Conservation (phyloP, 192 early-diverging fungal genomes). For the Linnemannia elongata region DNA sequence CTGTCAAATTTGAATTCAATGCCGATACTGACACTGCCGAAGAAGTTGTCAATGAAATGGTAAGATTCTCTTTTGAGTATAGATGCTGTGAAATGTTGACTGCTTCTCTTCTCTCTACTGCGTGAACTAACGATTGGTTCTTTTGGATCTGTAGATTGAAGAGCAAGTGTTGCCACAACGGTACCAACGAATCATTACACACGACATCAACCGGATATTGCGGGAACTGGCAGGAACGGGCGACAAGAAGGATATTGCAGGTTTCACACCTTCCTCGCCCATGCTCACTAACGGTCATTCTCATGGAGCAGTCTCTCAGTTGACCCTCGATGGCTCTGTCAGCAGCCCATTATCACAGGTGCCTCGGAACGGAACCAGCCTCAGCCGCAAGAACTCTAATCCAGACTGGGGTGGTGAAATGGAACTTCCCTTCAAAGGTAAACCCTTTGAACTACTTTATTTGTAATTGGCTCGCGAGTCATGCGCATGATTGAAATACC, state of each 20-base stretch:
- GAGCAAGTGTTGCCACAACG: constrained; percentile 80
- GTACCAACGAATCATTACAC: constrained; percentile 84
- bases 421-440: constrained; percentile 54
- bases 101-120: neutral
- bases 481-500: neutral
- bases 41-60: constrained; percentile 86
- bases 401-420: constrained; percentile 30
- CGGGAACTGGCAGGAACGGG: constrained; percentile 74
- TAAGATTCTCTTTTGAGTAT: constrained; percentile 34
- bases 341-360: neutral
- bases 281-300: constrained; percentile 24
- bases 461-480: neutral
- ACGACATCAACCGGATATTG: constrained; percentile 87
- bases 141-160: constrained; percentile 69
- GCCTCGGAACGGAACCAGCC: constrained; percentile 2
- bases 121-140: neutral
- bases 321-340: constrained; percentile 31
- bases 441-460: neutral
- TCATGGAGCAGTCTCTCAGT: constrained; percentile 20
- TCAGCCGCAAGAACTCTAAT: constrained; percentile 38
- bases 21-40: constrained; percentile 84
- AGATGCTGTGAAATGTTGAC: too few species aligned
- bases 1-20: constrained; percentile 90
- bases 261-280: constrained; percentile 50
- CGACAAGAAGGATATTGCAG: constrained; percentile 74